A percentile compares a stretch with the other conserved stretches of the same genome.
Conservation (phyloP, 176 grass and related monocot genomes). For the Aegilops umbellulata region DNA sequence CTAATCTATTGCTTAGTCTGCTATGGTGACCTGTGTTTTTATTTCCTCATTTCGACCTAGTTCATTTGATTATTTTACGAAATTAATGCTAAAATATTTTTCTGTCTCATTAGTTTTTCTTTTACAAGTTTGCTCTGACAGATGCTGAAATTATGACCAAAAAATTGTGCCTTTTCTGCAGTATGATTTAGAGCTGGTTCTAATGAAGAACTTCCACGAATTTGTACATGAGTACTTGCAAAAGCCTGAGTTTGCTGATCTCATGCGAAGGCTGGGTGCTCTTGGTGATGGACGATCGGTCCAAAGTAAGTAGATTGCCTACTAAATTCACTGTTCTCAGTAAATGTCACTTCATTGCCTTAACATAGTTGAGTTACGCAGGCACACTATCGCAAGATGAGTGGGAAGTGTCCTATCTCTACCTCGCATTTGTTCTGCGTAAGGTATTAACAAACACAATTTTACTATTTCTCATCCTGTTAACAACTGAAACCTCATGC, state of each 20-base stretch:
- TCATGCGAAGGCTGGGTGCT: slow-evolving; percentile 91
- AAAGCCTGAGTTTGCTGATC: slow-evolving; percentile 79
- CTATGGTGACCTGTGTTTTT: not conserved
- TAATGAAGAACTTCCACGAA: slow-evolving; percentile 92
- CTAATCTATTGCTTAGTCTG: slow-evolving; percentile 12
- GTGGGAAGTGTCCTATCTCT: slow-evolving; percentile 96
- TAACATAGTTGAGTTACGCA: slow-evolving; percentile 28
- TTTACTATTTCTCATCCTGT: not conserved
- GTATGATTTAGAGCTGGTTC: slow-evolving; percentile 83
- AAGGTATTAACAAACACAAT: slow-evolving; percentile 50
- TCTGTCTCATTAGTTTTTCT: not conserved
- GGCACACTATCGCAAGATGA: slow-evolving; percentile 79
- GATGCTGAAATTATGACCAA: slow-evolving; percentile 21
- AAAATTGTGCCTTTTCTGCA: slow-evolving; percentile 28
- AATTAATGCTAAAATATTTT: not conserved
- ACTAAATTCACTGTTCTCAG: not conserved
- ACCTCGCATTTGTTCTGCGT: slow-evolving; percentile 79
- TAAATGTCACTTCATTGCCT: not conserved
- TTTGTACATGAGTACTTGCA: slow-evolving; percentile 81
- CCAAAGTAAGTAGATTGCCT: slow-evolving; percentile 53
- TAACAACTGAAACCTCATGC: not conserved
- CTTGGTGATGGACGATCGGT: slow-evolving; percentile 74
- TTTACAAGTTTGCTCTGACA: not conserved
- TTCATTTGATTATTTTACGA: not conserved
- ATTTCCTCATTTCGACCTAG: not conserved